phyloP scores from a whole-genome alignment of 78 protist genomes.

The Bigelowiella natans region DNA sequence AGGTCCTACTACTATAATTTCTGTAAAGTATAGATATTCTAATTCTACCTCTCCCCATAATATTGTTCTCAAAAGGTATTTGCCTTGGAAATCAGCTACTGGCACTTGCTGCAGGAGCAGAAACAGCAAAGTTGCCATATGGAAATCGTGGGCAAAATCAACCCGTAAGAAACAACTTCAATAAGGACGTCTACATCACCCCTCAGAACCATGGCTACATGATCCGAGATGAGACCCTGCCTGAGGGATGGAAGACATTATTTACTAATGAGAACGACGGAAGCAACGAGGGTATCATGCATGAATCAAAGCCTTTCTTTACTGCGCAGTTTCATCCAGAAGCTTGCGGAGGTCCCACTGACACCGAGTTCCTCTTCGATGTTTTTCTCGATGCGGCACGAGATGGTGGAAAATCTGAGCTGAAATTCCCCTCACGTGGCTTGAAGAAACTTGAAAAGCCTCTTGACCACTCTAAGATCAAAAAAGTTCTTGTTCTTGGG shows the following conservation, averaged over 20 bases:
- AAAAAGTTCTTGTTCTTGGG: slow-evolving; percentile 80
- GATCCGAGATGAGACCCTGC: slow-evolving; percentile 54
- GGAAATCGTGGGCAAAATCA: slow-evolving; percentile 94
- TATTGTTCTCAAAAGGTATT: no score
- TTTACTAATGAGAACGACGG: slow-evolving; percentile 83
- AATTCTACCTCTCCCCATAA: no score
- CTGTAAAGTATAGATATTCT: no score
- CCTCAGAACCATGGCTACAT: slow-evolving; percentile 87
- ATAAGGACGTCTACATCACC: slow-evolving; percentile 57
- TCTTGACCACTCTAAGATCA: background rate
- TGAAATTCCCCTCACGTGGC: background rate
- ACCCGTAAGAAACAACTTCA: slow-evolving; percentile 64
- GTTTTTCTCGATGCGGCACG: slow-evolving; percentile 43
- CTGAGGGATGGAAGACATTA: slow-evolving; percentile 68
- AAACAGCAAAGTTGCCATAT: slow-evolving; percentile 15
- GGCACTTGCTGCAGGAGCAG: slow-evolving; percentile 63
- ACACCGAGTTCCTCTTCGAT: slow-evolving; percentile 85
- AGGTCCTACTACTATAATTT: no score
- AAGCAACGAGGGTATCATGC: slow-evolving; percentile 80
- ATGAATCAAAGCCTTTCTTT: slow-evolving; percentile 70
- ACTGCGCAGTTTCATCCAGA: slow-evolving; percentile 95
- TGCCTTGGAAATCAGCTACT: slow-evolving; percentile 88
- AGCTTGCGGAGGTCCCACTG: slow-evolving; percentile 80
- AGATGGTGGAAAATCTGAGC: background rate
- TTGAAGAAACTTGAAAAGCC: no score